phyloP scores from a whole-genome alignment of 1,139 yeast genomes.

The Hemisphaericaspora lyxosophila region DNA sequence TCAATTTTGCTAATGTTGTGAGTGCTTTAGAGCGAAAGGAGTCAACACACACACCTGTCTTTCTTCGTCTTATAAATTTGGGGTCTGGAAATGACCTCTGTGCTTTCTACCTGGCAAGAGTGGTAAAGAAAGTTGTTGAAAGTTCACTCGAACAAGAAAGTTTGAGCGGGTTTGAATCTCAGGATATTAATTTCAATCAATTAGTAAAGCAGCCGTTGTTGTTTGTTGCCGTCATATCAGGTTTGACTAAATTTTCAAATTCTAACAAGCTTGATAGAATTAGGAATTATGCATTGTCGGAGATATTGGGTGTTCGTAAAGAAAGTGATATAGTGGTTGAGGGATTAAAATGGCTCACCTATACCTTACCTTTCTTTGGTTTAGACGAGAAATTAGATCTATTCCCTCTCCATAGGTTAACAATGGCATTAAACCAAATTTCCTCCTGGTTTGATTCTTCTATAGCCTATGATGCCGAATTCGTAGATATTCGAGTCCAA shows the following conservation, averaged over 20 bases:
- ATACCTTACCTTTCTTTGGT: slow-evolving; percentile 50
- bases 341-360: slow-evolving; percentile 49
- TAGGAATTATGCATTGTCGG: slow-evolving; percentile 66
- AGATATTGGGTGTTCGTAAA: slow-evolving; percentile 54
- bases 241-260: slow-evolving; percentile 35
- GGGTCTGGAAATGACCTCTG: slow-evolving; percentile 7
- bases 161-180: slow-evolving; percentile 23
- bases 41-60: neutral
- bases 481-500: slow-evolving; percentile 50
- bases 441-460: slow-evolving; percentile 62
- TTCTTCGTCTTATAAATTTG: neutral
- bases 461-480: slow-evolving; percentile 56
- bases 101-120: slow-evolving; percentile 28
- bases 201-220: slow-evolving; percentile 34
- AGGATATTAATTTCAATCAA: slow-evolving; percentile 30
- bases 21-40: slow-evolving; percentile 3
- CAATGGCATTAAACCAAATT: slow-evolving; percentile 56
- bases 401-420: slow-evolving; percentile 54
- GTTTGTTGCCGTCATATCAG: slow-evolving; percentile 37
- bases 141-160: slow-evolving; percentile 30
- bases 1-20: neutral
- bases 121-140: slow-evolving; percentile 23
- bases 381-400: slow-evolving; percentile 25
- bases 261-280: slow-evolving; percentile 45
- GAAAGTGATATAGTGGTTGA: slow-evolving; percentile 34